These are phyloP conservation scores for Pichia thaimueangensis DNA, from an alignment of 805 yeast genomes.

Conservation along the genomic window DNA sequence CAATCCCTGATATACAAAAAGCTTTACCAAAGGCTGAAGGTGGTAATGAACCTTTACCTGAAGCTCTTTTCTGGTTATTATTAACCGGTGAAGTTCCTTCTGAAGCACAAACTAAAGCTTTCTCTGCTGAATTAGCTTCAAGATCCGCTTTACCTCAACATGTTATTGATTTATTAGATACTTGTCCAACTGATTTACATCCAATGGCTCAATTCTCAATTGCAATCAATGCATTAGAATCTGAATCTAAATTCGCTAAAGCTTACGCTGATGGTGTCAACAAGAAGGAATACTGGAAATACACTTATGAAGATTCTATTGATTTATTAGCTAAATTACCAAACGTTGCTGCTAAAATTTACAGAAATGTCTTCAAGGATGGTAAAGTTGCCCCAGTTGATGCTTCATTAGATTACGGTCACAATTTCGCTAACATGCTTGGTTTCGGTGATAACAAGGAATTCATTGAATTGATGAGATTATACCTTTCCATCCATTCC, in stretches of 20 bases:
- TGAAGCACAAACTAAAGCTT: slow-evolving; percentile 59
- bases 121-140: slow-evolving; percentile 72
- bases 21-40: slow-evolving; percentile 71
- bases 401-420: slow-evolving; percentile 58
- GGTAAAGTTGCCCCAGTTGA: slow-evolving; percentile 55
- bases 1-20: slow-evolving; percentile 72
- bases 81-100: slow-evolving; percentile 82
- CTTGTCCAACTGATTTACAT: slow-evolving; percentile 68
- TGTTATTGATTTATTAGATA: slow-evolving; percentile 65
- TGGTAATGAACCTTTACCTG: slow-evolving; percentile 63
- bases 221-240: slow-evolving; percentile 74
- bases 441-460: slow-evolving; percentile 58
- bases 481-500: slow-evolving; percentile 75
- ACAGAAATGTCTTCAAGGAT: slow-evolving; percentile 79
- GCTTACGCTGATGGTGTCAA: slow-evolving; percentile 79
- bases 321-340: slow-evolving; percentile 80
- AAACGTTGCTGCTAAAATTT: slow-evolving; percentile 72
- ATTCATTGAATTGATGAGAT: slow-evolving; percentile 73
- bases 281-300: slow-evolving; percentile 80
- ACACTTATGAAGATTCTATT: slow-evolving; percentile 74
- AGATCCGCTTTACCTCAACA: slow-evolving; percentile 74
- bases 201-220: slow-evolving; percentile 90
- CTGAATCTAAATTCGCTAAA: slow-evolving; percentile 77
- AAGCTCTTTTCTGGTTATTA: slow-evolving; percentile 75
- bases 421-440: slow-evolving; percentile 50